A percentile compares a stretch with the other conserved stretches of the same genome.
Conservation (phyloP, 2,329 filamentous ascomycete genomes). For the Fusarium sp. region DNA sequence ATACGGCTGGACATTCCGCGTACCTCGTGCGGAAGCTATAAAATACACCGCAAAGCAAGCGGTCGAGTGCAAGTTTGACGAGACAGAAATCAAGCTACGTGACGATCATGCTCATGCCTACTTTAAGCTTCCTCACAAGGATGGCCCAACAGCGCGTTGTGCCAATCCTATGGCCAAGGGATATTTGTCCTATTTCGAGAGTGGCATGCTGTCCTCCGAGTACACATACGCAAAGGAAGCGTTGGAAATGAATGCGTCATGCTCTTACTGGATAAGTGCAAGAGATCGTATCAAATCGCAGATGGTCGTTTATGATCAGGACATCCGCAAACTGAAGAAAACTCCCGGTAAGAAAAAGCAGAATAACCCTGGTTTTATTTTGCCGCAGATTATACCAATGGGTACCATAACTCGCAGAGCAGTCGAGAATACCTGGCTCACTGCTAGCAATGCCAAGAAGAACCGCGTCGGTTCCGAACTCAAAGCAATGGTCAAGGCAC, state of each 20-base stretch:
- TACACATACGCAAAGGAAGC: conserved; percentile 93
- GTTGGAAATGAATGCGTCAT: conserved; percentile 97
- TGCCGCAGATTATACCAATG: conserved; percentile 98
- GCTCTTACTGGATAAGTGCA: conserved; percentile 99
- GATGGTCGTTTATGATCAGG: conserved; percentile 88
- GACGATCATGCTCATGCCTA: conserved; percentile 77
- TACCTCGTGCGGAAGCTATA: conserved; percentile 69
- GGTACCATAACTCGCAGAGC: conserved; percentile 94
- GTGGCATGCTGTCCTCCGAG: conserved; percentile 86
- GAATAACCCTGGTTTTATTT: conserved; percentile 75
- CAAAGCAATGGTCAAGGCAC: conserved; percentile 95
- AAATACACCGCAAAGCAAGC: conserved; percentile 80
- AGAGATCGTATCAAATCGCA: conserved; percentile 94
- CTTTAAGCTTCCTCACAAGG: conserved; percentile 96
- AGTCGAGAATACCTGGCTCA: conserved; percentile 98
- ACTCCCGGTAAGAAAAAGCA: conserved; percentile 30
- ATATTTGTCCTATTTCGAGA: conserved; percentile 92
- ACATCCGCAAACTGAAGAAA: conserved; percentile 54
- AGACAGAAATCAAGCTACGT: conserved; percentile 72
- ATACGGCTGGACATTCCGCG: conserved; percentile 92
- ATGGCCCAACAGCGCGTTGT: conserved; percentile 87
- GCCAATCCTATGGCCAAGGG: conserved; percentile 90
- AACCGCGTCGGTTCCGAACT: conserved; percentile 97
- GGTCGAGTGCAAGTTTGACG: conserved; percentile 82
- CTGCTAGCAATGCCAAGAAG: conserved; percentile 94